These are phyloP conservation scores for Nemania sp. DNA, from an alignment of 2,329 filamentous ascomycete species.

Conservation along the genomic window DNA sequence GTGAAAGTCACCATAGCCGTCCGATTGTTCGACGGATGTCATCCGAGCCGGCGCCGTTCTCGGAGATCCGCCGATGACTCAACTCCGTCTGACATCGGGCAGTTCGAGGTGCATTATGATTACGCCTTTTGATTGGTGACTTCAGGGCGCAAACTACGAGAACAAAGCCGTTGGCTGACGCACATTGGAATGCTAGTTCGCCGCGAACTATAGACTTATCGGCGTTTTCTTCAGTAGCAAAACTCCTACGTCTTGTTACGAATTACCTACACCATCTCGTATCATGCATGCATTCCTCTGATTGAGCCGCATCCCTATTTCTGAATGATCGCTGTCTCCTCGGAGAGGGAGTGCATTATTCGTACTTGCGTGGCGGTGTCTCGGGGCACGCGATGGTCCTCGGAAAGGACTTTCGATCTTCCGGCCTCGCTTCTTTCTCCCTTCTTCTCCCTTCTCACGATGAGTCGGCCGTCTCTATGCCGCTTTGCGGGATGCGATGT, in stretches of 20 bases:
- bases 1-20: no score
- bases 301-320: not conserved
- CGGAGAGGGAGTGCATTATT: not conserved
- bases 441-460: not conserved
- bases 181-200: not conserved
- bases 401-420: not conserved
- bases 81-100: not conserved
- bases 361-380: not conserved
- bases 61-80: conserved; percentile 29
- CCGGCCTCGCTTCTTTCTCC: not conserved
- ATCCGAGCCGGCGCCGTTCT: conserved; percentile 19
- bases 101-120: not conserved
- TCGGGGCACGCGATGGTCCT: not conserved
- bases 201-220: not conserved
- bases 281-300: not conserved
- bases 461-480: no score
- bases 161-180: not conserved
- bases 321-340: not conserved
- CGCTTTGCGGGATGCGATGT: not conserved
- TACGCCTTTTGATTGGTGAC: not conserved
- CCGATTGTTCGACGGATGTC: not conserved
- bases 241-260: no score
- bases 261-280: not conserved
- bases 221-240: no score
- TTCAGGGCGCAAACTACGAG: not conserved